Base-by-base conservation (phyloP, 257 asterid species). In the Solanum lycopersicoides region DNA sequence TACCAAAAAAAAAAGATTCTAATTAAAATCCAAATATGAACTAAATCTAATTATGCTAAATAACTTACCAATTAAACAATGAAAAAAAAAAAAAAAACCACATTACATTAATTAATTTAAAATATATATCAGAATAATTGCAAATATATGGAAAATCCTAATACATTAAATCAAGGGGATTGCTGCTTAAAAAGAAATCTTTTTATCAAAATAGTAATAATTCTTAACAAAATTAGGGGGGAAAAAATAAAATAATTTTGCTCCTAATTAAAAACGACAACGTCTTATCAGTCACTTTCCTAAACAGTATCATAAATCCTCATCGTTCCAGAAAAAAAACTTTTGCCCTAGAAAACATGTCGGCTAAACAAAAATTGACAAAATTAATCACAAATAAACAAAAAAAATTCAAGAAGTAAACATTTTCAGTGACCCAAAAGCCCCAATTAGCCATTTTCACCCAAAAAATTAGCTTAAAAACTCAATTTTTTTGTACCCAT, bases 311-410 rank as follows among this genome's bases (percentile, higher is more conserved):
- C n/a, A 18, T 3, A n/a, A 56, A 56, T 11, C 65, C 65, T 56
- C 65, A 56, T n/a, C 25, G 20, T 56, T 56, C 10, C 85, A 32
- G 23, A 28, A 73, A 56, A 56, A 44, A 41, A 76, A 11, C 45
- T 88, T 85, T 83, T 76, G 87, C 88, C 91, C 91, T 88, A 89
- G 83, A 20, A 37, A 79, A 89, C 60, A 59, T 82, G 85, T 32
- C 47, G 85, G 68, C 84, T 41, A 65, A 75, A 60, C 68, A 77
- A 59, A 35, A 42, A 71, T 6, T 1, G 4, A 35, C 37, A 41
- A 85, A 28, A 63, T 47, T 73, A 87, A 80, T 68, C 86, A 85
- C 45, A 20, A 72, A 71, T 32, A 15, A 71, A 71, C 42, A 6
- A 9, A 9, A 79, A 80, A 82, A 32, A 82, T 0, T 50, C 69